Conservation (phyloP, 2,329 filamentous ascomycete genomes). For the Fusarium subglutinans region DNA sequence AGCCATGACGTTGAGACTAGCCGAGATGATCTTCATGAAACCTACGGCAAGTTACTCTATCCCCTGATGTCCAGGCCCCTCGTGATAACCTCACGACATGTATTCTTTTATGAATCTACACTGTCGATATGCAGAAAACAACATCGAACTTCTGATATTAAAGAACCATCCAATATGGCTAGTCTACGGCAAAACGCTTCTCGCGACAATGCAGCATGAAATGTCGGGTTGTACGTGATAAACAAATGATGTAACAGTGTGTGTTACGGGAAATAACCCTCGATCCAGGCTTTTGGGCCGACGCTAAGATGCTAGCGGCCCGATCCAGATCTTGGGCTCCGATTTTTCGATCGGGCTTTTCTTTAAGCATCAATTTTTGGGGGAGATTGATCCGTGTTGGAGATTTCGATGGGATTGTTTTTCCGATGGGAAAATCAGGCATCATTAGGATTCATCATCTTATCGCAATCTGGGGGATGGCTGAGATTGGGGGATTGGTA, state of each 20-base stretch:
- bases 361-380: neutral
- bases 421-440: neutral
- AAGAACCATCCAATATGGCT: no score
- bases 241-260: neutral
- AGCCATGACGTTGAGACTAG: constrained; percentile 7
- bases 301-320: constrained; percentile 4
- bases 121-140: no score
- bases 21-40: neutral
- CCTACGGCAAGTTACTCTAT: no score
- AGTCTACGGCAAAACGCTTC: neutral
- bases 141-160: no score
- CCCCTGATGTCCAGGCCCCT: no score
- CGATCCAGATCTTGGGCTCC: constrained; percentile 13
- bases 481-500: accelerated
- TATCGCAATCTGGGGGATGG: neutral
- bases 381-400: neutral
- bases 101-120: no score
- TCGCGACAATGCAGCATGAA: neutral
- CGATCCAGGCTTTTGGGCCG: neutral
- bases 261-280: neutral
- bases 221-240: neutral
- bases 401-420: neutral
- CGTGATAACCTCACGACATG: no score
- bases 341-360: neutral
- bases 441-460: neutral